These are phyloP conservation scores for Hortiboletus campestris DNA, from an alignment of 768 basidiomycete genomes.

Conservation along the genomic window DNA sequence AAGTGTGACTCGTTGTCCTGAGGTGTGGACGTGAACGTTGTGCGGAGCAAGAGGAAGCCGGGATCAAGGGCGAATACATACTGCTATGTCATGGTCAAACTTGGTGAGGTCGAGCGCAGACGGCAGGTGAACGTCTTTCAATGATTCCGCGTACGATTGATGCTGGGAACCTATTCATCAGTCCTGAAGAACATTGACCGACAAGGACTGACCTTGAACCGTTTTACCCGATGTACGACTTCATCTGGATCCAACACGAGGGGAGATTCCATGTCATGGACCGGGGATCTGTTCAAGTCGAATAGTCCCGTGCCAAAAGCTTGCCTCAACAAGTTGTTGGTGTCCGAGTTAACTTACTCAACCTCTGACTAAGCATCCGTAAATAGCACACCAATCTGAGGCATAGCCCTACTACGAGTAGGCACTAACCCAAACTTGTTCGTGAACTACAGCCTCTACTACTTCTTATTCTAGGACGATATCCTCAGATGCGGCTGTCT, in stretches of 20 bases:
- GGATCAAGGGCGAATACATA: constrained; percentile 15
- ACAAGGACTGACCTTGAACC: constrained; percentile 45
- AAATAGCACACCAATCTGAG: too few species aligned
- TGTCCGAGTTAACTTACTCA: neutral
- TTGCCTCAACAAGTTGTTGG: too few species aligned
- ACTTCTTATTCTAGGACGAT: neutral
- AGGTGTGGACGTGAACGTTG: neutral
- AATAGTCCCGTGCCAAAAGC: neutral
- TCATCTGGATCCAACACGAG: constrained; percentile 16
- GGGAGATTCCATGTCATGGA: constrained; percentile 10
- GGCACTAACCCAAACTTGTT: too few species aligned
- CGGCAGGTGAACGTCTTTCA: constrained; percentile 72
- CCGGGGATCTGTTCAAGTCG: neutral
- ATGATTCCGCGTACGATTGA: constrained; percentile 64
- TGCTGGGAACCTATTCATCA: constrained; percentile 42
- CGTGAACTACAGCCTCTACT: neutral
- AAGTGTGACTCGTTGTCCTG: constrained; percentile 83
- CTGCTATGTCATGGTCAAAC: constrained; percentile 61
- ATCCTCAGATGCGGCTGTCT: too few species aligned
- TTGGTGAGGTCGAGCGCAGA: constrained; percentile 56
- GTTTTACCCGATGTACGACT: constrained; percentile 40
- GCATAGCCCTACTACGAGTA: too few species aligned
- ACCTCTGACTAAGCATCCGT: constrained; percentile 11
- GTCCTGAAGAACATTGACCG: neutral
- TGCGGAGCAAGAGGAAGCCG: neutral